phyloP scores from a whole-genome alignment of 2,329 filamentous ascomycete genomes.

The Teratosphaeria destructans region DNA sequence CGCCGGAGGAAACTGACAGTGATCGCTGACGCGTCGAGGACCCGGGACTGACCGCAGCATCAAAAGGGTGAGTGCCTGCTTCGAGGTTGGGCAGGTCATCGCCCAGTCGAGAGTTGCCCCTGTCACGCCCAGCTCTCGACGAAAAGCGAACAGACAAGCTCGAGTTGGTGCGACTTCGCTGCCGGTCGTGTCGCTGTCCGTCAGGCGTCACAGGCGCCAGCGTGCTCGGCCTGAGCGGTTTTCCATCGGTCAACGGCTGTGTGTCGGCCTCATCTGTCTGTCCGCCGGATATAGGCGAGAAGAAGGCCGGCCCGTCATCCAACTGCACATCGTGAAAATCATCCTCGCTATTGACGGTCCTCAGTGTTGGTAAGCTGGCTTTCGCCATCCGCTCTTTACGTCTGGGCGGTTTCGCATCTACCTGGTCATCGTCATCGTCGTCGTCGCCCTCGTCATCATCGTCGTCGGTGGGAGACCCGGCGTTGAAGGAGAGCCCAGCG shows the following conservation, averaged over 20 bases:
- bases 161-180: slow-evolving; percentile 21
- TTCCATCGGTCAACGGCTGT: slow-evolving; percentile 48
- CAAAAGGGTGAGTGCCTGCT: not conserved
- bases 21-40: slow-evolving; percentile 28
- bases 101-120: slow-evolving; percentile 40
- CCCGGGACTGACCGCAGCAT: not conserved
- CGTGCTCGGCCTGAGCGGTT: slow-evolving; percentile 46
- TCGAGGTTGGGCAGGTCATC: slow-evolving; percentile 30
- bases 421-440: slow-evolving; percentile 9
- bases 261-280: slow-evolving; percentile 44
- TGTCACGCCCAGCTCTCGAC: slow-evolving; percentile 25
- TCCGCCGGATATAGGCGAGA: slow-evolving; percentile 29
- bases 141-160: slow-evolving; percentile 42
- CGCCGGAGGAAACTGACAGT: slow-evolving; percentile 32
- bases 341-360: slow-evolving; percentile 16
- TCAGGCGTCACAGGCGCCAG: slow-evolving; percentile 33
- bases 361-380: slow-evolving; percentile 20
- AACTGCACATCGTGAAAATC: slow-evolving; percentile 37
- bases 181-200: slow-evolving; percentile 38
- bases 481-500: slow-evolving; percentile 36
- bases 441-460: slow-evolving; percentile 12
- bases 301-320: slow-evolving; percentile 44
- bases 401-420: slow-evolving; percentile 10
- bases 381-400: slow-evolving; percentile 10
- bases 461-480: slow-evolving; percentile 21